A percentile compares a stretch with the other conserved stretches of the same genome.
Evolutionary conservation across 1,284 basidiomycete species (phyloP).

Genomic region (Ceratobasidium sp.): DNA sequence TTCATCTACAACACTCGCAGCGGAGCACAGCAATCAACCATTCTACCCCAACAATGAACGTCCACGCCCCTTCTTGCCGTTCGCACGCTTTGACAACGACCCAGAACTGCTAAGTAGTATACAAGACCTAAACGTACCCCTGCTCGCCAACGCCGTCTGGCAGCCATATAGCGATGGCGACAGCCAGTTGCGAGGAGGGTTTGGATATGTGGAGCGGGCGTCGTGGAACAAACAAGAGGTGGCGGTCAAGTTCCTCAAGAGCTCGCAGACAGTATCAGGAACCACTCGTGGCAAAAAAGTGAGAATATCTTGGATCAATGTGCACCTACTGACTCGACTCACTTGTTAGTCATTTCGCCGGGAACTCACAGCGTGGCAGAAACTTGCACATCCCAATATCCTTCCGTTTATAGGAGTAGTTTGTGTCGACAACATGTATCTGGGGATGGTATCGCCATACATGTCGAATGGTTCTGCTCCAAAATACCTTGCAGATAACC

Average conservation of each 20-base stretch:
- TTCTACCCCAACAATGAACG: slow-evolving; percentile 38
- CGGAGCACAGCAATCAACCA: not conserved
- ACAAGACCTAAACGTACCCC: slow-evolving; percentile 37
- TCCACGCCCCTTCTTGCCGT: slow-evolving; percentile 38
- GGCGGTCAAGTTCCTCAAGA: slow-evolving; percentile 42
- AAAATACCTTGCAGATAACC: slow-evolving; percentile 32
- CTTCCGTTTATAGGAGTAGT: slow-evolving; percentile 34
- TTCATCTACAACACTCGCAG: not conserved
- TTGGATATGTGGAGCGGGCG: slow-evolving; percentile 38
- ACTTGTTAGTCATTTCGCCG: slow-evolving; percentile 32
- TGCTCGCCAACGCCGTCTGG: slow-evolving; percentile 38
- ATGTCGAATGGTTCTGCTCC: slow-evolving; percentile 41
- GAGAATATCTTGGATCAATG: not conserved
- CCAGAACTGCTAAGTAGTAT: slow-evolving; percentile 43
- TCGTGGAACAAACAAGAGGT: slow-evolving; percentile 44
- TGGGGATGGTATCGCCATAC: slow-evolving; percentile 39
- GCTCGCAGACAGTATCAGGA: slow-evolving; percentile 42
- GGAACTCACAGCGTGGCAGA: slow-evolving; percentile 33
- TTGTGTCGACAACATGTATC: slow-evolving; percentile 30
- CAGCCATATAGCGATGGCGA: slow-evolving; percentile 33
- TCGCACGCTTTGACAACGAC: slow-evolving; percentile 41
- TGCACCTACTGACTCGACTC: not conserved
- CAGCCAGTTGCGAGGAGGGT: slow-evolving; percentile 33
- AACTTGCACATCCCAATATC: slow-evolving; percentile 37
- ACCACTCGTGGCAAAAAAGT: slow-evolving; percentile 38